Conservation (phyloP, 1,284 basidiomycete genomes). For the Cutaneotrichosporon sp. region DNA sequence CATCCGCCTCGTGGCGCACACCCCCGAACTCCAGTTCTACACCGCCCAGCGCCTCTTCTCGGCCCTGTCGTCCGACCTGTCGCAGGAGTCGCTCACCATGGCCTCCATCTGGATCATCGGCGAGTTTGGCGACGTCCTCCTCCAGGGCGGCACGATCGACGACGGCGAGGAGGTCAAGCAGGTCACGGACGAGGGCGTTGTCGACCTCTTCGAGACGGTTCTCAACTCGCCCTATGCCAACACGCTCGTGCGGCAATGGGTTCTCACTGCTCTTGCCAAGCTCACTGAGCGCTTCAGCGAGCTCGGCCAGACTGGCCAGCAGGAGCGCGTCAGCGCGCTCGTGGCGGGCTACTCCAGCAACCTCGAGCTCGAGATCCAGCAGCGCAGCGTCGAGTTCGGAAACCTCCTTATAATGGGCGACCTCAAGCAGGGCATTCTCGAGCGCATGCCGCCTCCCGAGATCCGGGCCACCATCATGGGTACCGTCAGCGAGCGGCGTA, state of each 20-base stretch:
- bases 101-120: conserved; percentile 95
- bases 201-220: conserved; percentile 83
- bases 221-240: conserved; percentile 95
- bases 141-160: conserved; percentile 86
- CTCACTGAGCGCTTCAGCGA: conserved; percentile 71
- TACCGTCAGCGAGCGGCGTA: conserved; percentile 85
- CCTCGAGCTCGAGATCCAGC: conserved; percentile 92
- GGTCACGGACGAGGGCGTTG: conserved; percentile 74
- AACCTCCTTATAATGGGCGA: conserved; percentile 73
- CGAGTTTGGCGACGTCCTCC: conserved; percentile 89
- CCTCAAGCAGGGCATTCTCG: conserved; percentile 84
- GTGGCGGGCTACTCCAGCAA: conserved; percentile 76
- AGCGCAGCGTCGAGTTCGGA: conserved; percentile 92
- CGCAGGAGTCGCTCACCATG: conserved; percentile 92
- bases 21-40: conserved; percentile 94
- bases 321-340: conserved; percentile 74
- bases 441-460: conserved; percentile 98
- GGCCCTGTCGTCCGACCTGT: conserved; percentile 86
- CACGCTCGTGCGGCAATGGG: conserved; percentile 86
- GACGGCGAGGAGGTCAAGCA: conserved; percentile 73
- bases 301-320: conserved; percentile 62
- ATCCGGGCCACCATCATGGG: conserved; percentile 92
- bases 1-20: conserved; percentile 94
- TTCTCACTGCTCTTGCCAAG: conserved; percentile 87
- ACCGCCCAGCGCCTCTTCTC: conserved; percentile 90